Base-by-base conservation (phyloP, 257 asterid species). In the Nicotiana benthamiana region DNA sequence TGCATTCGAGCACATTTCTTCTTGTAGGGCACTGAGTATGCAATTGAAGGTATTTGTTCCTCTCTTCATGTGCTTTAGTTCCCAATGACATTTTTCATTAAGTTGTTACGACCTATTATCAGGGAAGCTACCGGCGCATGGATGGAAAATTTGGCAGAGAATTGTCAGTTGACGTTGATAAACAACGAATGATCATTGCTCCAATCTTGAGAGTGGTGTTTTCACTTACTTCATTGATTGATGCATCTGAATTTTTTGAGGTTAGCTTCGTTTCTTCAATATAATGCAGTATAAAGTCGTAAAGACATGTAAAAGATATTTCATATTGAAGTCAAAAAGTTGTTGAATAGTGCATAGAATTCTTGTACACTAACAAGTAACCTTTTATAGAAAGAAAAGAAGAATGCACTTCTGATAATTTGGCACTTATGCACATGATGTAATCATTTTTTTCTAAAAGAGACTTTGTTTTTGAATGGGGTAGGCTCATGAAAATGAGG, bases 221-320 rank as follows among this genome's bases (percentile, higher is more conserved):
- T 85, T 94, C 97, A 12, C 82, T 94, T 86, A 94, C 98, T 53
- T 90, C 99, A 66, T 82, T 96, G 87, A 90, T 94, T 16, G 97
- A 96, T 82, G 67, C 93, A 64, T 94, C 98, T 53, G 98, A 96
- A 80, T 90, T 91, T 83, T 90, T 91, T 82, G 97, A 96, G 99
- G 99, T 96, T 81, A 82, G 91, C 83, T 77, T 75, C 27, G 20
- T 80, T 65, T 59, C 76, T 9, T 26, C 76, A 27, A 15, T 30
- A 48, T 2, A 46, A 27, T 16, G 20, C 70, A 68, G 56, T 68
- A 68, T 40, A n/a, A 40, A 36, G 12, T 36, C 6, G n/a, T 40
- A 10, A 36, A 20, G 56, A 5, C 76, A 2, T 40, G 46, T 40
- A 40, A 40, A 40, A 7, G 46, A 40, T 40, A 40, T 40, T 40